Conservation (phyloP, 2,329 filamentous ascomycete genomes). For the Curvularia verruculosa region DNA sequence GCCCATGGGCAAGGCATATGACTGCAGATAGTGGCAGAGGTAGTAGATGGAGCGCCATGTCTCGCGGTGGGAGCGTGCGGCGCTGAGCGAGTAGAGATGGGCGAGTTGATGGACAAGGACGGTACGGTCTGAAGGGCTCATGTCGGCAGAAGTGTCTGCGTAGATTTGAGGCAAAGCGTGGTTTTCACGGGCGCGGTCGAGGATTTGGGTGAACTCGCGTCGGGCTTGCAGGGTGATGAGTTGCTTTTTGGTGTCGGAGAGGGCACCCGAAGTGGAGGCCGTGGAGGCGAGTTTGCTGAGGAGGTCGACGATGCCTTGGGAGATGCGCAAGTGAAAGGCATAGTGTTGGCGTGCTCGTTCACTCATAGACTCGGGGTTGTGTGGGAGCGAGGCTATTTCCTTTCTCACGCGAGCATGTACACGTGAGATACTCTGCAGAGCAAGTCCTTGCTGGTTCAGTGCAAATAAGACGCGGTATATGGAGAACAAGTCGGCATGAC, state of each 20-base stretch:
- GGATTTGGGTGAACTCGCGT: constrained; percentile 36
- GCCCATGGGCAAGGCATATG: constrained; percentile 29
- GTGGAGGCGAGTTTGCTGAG: constrained; percentile 6
- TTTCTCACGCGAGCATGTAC: constrained; percentile 12
- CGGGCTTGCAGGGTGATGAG: constrained; percentile 10
- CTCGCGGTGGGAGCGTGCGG: constrained; percentile 25
- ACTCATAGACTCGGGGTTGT: not conserved
- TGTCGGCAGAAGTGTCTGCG: constrained; percentile 21
- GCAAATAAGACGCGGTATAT: constrained; percentile 18
- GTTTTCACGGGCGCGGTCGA: constrained; percentile 28
- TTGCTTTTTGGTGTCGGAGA: not conserved
- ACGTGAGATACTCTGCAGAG: constrained; percentile 13
- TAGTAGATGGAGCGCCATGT: constrained; percentile 37
- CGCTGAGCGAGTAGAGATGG: constrained; percentile 40
- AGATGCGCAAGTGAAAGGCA: constrained; percentile 12
- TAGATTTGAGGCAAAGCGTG: constrained; percentile 35
- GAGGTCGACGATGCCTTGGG: constrained; percentile 13
- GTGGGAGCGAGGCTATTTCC: constrained; percentile 10
- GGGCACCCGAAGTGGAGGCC: not conserved
- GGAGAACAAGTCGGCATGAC: constrained; percentile 12
- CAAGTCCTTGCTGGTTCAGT: constrained; percentile 13
- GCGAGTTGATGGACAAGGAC: constrained; percentile 43
- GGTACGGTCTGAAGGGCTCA: constrained; percentile 20
- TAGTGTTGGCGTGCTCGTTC: constrained; percentile 13
- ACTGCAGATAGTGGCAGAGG: constrained; percentile 36